phyloP scores from a whole-genome alignment of 1,284 basidiomycete species.

The Leccinum colubrinum region DNA sequence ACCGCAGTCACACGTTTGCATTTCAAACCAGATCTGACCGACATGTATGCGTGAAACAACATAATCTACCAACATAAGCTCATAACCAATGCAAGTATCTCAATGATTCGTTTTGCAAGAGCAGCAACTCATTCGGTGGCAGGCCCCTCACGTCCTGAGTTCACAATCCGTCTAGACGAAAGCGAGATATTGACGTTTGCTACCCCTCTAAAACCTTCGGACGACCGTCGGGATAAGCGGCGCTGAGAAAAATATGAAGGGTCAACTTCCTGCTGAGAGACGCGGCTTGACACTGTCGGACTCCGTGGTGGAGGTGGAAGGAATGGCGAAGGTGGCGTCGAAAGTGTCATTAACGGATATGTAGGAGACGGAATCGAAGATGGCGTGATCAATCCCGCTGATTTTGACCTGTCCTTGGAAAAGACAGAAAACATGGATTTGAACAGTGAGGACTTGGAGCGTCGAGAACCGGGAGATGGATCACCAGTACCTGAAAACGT shows the following conservation, averaged over 20 bases:
- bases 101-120: not conserved
- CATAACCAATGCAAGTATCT: not conserved
- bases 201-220: constrained; percentile 6
- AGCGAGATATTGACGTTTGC: constrained; percentile 7
- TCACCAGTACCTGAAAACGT: constrained; percentile 34
- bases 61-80: constrained; percentile 4
- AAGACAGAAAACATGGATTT: constrained; percentile 57
- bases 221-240: constrained; percentile 15
- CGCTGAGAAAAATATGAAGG: constrained; percentile 4
- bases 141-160: constrained; percentile 3
- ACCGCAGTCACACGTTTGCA: constrained; percentile 3
- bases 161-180: constrained; percentile 19
- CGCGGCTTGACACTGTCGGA: constrained; percentile 10
- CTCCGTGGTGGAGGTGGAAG: constrained; percentile 28
- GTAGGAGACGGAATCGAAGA: constrained; percentile 27
- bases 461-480: constrained; percentile 35
- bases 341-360: constrained; percentile 24
- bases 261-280: constrained; percentile 9
- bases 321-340: constrained; percentile 20
- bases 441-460: constrained; percentile 55
- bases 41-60: constrained; percentile 2
- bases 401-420: constrained; percentile 36
- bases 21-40: not conserved
- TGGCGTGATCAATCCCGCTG: constrained; percentile 63
- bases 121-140: constrained; percentile 17